phyloP scores from a whole-genome alignment of 495 filamentous ascomycete genomes.

The Penicillium flavigenum region DNA sequence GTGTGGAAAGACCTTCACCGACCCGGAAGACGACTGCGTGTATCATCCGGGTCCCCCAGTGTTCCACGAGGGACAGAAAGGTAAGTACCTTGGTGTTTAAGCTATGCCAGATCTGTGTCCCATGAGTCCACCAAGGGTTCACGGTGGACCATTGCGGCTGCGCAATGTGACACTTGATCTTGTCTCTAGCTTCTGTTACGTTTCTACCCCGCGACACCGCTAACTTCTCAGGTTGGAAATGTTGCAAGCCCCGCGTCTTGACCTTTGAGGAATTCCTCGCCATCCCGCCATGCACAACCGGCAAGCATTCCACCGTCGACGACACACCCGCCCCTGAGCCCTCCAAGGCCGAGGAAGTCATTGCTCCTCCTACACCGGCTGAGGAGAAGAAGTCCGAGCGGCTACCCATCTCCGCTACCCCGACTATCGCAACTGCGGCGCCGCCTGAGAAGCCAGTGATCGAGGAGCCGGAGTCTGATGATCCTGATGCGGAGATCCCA shows the following conservation, averaged over 20 bases:
- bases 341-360: slow-evolving; percentile 39
- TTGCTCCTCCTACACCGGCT: slow-evolving; percentile 32
- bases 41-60: slow-evolving; percentile 93
- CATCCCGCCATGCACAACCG: slow-evolving; percentile 91
- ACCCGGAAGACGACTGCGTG: slow-evolving; percentile 79
- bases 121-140: not conserved
- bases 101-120: slow-evolving; percentile 15
- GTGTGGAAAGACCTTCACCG: slow-evolving; percentile 84
- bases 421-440: slow-evolving; percentile 53
- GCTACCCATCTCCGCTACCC: slow-evolving; percentile 38
- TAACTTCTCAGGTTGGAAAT: slow-evolving; percentile 82
- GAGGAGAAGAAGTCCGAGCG: slow-evolving; percentile 28
- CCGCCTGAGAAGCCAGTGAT: slow-evolving; percentile 61
- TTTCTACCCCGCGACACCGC: slow-evolving; percentile 3
- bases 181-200: not conserved
- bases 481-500: slow-evolving; percentile 66
- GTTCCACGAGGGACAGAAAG: slow-evolving; percentile 99
- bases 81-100: slow-evolving; percentile 56
- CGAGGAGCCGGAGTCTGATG: slow-evolving; percentile 86
- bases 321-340: slow-evolving; percentile 61
- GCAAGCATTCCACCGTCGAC: slow-evolving; percentile 86
- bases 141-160: not conserved
- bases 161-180: not conserved
- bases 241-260: slow-evolving; percentile 95
- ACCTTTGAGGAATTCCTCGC: slow-evolving; percentile 98